Evolutionary conservation across 1,139 yeast genomes (phyloP).

Genomic region (Scheffersomyces titani): DNA sequence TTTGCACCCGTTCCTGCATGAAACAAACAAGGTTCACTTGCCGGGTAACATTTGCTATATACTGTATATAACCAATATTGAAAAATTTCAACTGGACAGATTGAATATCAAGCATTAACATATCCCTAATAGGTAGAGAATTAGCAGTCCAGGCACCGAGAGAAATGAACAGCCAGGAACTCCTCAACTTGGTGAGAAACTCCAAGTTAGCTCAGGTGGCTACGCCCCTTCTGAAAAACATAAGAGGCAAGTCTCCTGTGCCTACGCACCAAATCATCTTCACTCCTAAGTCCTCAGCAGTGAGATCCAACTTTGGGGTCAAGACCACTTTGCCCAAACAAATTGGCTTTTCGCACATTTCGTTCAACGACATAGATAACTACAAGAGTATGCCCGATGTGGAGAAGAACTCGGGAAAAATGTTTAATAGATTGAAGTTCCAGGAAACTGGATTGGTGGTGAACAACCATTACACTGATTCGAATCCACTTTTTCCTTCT

Average conservation of each 20-base stretch:
- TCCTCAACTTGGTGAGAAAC: conserved; percentile 41
- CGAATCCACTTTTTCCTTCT: conserved; percentile 14
- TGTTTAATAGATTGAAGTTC: conserved; percentile 41
- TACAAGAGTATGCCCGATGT: conserved; percentile 49
- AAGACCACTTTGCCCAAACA: conserved; percentile 47
- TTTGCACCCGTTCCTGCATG: neutral
- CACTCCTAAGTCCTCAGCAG: conserved; percentile 46
- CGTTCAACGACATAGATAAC: conserved; percentile 48
- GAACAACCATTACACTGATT: conserved; percentile 29
- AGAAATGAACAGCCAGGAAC: conserved; percentile 34
- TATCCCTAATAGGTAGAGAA: neutral
- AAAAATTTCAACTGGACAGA: neutral
- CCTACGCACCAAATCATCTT: conserved; percentile 50
- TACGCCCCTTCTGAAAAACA: conserved; percentile 35
- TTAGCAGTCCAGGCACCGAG: neutral
- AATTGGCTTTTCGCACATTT: conserved; percentile 44
- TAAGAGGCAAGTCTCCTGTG: conserved; percentile 31
- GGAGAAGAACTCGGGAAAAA: conserved; percentile 43
- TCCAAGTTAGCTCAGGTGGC: conserved; percentile 52
- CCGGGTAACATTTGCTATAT: neutral
- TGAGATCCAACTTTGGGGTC: conserved; percentile 46
- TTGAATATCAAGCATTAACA: neutral
- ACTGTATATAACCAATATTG: neutral
- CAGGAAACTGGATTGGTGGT: conserved; percentile 45
- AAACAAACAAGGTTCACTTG: neutral